Evolutionary conservation across 805 yeast genomes (phyloP), one percentile per base, ranked within the genome.

Genomic region (Brettanomyces bruxellensis): DNA sequence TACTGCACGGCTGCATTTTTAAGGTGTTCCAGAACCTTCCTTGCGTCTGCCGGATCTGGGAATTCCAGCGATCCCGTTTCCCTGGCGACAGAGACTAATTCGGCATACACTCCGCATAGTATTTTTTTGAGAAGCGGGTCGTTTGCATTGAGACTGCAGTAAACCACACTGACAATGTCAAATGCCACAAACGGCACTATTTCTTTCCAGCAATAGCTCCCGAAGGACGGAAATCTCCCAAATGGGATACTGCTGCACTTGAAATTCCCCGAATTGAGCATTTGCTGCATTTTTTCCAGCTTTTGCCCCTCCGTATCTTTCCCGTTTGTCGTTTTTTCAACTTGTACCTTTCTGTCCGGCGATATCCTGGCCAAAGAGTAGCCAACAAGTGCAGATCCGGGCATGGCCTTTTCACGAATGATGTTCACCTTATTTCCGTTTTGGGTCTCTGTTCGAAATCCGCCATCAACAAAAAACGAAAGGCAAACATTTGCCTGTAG

Each of bases 141-240:
- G 1, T 41, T n/a, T 4, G 49, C 34, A 25, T 50, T 50, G 38
- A 58, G 22, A 13, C 52, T 51, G 8, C 55, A 49, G 41, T 56
- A 61, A 13, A 61, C 41, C 13, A 62, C 35, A 2, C 56, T 41
- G 38, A 56, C 24, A 3, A 55, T 46, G 22, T 54, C 59, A 45
- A 62, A 47, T n/a, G 45, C 39, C n/a, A 57, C 35, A 41, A 58
- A 58, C 1, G 60, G 51, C 11, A 62, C 47, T n/a, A 59, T 49
- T 41, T 56, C 45, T 35, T 59, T 62, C 67, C 67, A 62, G 2
- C 57, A 55, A 47, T 47, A 53, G 38, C 60, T 56, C 38, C 46
- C 51, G 40, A 59, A 52, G 8, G 61, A 51, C 5, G 67, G 67
- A 24, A 47, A 52, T 1, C 55, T 52, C 4, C 59, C 61, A 25